A percentile compares a stretch with the other conserved stretches of the same genome.
Conservation (phyloP, 257 asterid genomes). For the Solanum pinnatisectum region DNA sequence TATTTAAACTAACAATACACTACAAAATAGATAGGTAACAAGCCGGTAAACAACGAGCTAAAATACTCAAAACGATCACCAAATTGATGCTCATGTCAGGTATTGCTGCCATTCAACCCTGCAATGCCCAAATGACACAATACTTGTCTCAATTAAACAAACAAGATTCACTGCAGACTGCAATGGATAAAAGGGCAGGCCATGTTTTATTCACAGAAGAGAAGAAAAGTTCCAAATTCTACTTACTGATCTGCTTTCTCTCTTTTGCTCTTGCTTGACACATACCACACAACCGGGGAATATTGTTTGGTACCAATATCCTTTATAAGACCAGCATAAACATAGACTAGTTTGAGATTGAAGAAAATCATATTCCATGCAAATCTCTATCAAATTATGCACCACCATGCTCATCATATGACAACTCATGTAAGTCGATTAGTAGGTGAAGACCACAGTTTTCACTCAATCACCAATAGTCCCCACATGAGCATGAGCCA, state of each 20-base stretch:
- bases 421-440: not conserved
- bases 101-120: not conserved
- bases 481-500: constrained; percentile 83
- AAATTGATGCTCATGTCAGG: not conserved
- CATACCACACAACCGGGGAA: not conserved
- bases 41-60: not conserved
- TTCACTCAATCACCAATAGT: constrained; percentile 48
- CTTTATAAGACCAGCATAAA: not conserved
- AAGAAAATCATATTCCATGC: not conserved
- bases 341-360: not conserved
- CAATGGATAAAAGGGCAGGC: not conserved
- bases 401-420: not conserved
- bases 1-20: too few relatives aligned
- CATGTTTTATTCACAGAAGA: not conserved
- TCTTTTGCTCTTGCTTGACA: not conserved
- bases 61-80: not conserved
- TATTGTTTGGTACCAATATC: not conserved
- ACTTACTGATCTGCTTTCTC: not conserved
- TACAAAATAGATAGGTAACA: too few relatives aligned
- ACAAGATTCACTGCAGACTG: not conserved
- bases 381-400: not conserved
- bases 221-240: not conserved
- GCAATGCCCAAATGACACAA: not conserved
- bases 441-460: not conserved
- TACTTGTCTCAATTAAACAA: not conserved